These are phyloP conservation scores for Cryptosporidium parvum DNA, from an alignment of 169 alveolate genomes.

Conservation along the genomic window DNA sequence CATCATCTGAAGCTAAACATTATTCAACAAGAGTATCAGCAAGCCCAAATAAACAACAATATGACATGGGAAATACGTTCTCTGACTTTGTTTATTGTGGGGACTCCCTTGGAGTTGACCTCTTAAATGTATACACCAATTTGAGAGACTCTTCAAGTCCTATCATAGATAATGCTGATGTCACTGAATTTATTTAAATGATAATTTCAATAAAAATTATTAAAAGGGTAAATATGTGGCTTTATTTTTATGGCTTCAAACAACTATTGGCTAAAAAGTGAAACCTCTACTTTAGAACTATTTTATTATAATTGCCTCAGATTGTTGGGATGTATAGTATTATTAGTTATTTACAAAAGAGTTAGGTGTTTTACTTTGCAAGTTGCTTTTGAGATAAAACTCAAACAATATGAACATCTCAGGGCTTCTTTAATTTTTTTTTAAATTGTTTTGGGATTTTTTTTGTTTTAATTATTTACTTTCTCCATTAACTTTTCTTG, in stretches of 20 bases:
- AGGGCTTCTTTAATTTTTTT: background rate
- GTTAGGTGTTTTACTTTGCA: background rate
- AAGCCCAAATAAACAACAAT: slow-evolving; percentile 19
- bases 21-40: background rate
- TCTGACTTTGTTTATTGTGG: slow-evolving; percentile 75
- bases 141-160: slow-evolving; percentile 51
- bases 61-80: slow-evolving; percentile 30
- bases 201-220: background rate
- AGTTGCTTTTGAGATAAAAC: background rate
- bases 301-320: background rate
- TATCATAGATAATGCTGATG: slow-evolving; percentile 26
- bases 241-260: background rate
- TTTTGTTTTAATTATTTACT: background rate
- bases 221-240: background rate
- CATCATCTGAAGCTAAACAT: slow-evolving; percentile 25
- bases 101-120: slow-evolving; percentile 50
- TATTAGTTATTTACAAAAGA: background rate
- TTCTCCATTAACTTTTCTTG: background rate
- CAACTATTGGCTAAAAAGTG: background rate
- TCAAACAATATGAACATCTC: background rate
- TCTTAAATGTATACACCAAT: slow-evolving; percentile 29
- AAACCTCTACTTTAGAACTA: background rate
- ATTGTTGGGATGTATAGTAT: background rate
- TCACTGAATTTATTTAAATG: slow-evolving; percentile 23
- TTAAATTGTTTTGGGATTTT: background rate